These are phyloP conservation scores for Crotalaria pallida DNA, from an alignment of 306 rosid genomes.

Conservation along the genomic window DNA sequence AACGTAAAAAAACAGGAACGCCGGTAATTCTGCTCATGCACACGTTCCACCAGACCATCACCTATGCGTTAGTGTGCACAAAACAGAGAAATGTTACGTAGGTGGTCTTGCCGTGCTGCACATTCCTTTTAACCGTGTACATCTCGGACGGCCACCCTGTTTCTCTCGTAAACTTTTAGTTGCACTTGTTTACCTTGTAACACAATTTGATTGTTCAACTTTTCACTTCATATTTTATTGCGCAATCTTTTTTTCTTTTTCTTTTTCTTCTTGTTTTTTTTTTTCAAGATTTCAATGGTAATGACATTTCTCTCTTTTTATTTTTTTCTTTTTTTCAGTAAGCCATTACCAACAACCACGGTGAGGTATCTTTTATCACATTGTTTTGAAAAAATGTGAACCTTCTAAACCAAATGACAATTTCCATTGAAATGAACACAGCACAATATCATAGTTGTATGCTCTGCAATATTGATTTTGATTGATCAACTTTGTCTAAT, in stretches of 20 bases:
- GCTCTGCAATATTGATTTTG: neutral
- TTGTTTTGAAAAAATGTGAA: neutral
- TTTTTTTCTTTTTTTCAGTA: neutral
- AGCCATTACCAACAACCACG: neutral
- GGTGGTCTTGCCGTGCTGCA: neutral
- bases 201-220: neutral
- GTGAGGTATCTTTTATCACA: neutral
- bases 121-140: neutral
- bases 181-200: neutral
- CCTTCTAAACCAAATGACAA: neutral
- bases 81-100: neutral
- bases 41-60: neutral
- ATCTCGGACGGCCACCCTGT: neutral
- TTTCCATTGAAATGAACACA: neutral
- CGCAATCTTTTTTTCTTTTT: neutral
- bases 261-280: neutral
- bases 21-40: constrained; percentile 13
- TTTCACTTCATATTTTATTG: neutral
- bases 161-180: constrained; percentile 7
- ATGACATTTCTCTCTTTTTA: neutral
- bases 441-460: neutral
- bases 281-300: neutral
- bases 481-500: neutral
- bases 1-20: too few species aligned
- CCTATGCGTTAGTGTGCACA: constrained; percentile 4